phyloP scores from a whole-genome alignment of 192 early-diverging fungal genomes.

The Coemansia sp. region DNA sequence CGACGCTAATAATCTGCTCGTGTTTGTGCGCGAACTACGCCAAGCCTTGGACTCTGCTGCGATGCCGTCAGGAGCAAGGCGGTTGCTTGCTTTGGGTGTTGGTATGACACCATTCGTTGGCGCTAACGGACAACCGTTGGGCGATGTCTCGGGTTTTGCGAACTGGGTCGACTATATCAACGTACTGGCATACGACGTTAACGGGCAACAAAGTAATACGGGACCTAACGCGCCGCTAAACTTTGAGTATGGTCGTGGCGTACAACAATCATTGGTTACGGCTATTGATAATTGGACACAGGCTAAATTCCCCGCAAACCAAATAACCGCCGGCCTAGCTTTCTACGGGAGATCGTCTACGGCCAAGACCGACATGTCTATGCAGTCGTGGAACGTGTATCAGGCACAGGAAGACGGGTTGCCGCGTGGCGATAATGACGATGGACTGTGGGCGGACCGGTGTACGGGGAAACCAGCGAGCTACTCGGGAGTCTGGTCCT shows the following conservation, averaged over 20 bases:
- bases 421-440: constrained; percentile 58
- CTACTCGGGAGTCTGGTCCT: constrained; percentile 63
- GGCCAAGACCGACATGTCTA: constrained; percentile 31
- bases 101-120: constrained; percentile 61
- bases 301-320: constrained; percentile 59
- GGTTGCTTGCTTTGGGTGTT: constrained; percentile 64
- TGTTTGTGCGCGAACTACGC: constrained; percentile 62
- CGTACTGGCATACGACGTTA: constrained; percentile 68
- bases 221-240: constrained; percentile 66
- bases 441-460: constrained; percentile 44
- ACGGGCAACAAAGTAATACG: constrained; percentile 57
- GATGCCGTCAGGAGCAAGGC: constrained; percentile 36
- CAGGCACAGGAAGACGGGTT: constrained; percentile 35
- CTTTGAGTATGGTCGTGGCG: constrained; percentile 24
- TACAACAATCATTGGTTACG: constrained; percentile 43
- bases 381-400: constrained; percentile 35
- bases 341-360: constrained; percentile 61
- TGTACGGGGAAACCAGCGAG: constrained; percentile 26
- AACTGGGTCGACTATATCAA: constrained; percentile 66
- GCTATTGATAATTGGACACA: constrained; percentile 59
- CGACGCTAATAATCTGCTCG: constrained; percentile 65
- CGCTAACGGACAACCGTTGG: constrained; percentile 49
- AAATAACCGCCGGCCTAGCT: constrained; percentile 62
- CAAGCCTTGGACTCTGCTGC: constrained; percentile 38
- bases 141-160: constrained; percentile 62